Evolutionary conservation across 2,329 filamentous ascomycete genomes (phyloP).

Genomic region (Ophiocordyceps robertsii): DNA sequence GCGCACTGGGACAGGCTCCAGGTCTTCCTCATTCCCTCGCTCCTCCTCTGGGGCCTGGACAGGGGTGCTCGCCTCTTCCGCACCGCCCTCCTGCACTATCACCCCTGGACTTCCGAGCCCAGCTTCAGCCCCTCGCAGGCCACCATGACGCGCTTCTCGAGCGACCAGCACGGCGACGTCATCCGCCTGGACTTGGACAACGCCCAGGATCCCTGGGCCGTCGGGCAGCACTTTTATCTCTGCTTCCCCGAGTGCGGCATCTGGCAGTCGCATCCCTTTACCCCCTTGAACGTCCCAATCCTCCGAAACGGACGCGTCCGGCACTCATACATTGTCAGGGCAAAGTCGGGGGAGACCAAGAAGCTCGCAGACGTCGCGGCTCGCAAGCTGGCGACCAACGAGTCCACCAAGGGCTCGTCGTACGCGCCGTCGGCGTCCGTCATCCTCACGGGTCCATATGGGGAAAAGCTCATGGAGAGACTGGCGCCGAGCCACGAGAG

Average conservation of each 20-base stretch:
- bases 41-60: slow-evolving; percentile 54
- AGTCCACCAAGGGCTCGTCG: slow-evolving; percentile 3
- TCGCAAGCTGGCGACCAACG: slow-evolving; percentile 18
- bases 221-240: slow-evolving; percentile 61
- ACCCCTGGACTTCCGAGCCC: slow-evolving; percentile 26
- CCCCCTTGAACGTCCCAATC: slow-evolving; percentile 41
- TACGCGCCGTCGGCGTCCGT: slow-evolving; percentile 31
- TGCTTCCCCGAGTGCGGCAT: slow-evolving; percentile 53
- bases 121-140: slow-evolving; percentile 43
- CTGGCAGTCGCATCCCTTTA: slow-evolving; percentile 64
- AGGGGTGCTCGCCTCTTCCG: slow-evolving; percentile 44
- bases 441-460: slow-evolving; percentile 51
- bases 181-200: slow-evolving; percentile 54
- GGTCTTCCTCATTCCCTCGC: slow-evolving; percentile 54
- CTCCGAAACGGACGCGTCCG: slow-evolving; percentile 24
- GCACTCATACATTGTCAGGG: slow-evolving; percentile 45
- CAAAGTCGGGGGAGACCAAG: slow-evolving; percentile 45
- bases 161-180: slow-evolving; percentile 44
- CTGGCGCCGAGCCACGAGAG: slow-evolving; percentile 11
- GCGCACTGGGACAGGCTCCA: slow-evolving; percentile 57
- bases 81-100: slow-evolving; percentile 46
- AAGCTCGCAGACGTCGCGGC: slow-evolving; percentile 33
- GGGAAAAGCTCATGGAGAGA: slow-evolving; percentile 31
- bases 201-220: slow-evolving; percentile 44
- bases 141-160: slow-evolving; percentile 31